These are phyloP conservation scores for Paramecium sonneborni DNA, from an alignment of 73 alveolate genomes.

Conservation along the genomic window DNA sequence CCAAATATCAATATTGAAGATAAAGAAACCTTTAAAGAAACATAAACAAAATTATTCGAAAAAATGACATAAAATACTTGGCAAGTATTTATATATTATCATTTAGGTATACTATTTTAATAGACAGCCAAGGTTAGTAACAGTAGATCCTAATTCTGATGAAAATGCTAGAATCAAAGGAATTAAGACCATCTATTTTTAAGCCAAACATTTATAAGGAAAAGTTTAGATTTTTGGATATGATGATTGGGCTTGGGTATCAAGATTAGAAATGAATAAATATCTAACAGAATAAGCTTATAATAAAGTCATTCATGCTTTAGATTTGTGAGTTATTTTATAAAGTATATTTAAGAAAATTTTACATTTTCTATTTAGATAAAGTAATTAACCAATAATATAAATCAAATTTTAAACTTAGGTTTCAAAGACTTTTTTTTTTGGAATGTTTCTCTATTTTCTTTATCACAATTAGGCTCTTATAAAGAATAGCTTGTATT, in stretches of 20 bases:
- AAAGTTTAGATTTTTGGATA: background rate
- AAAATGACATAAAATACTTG: background rate
- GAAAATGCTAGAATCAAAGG: background rate
- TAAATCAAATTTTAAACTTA: background rate
- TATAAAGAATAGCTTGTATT: background rate
- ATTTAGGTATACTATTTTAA: constrained; percentile 1
- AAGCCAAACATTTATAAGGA: background rate
- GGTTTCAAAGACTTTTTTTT: constrained; percentile 21
- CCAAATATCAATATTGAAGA: background rate
- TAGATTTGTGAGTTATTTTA: constrained; percentile 31
- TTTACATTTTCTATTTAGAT: background rate
- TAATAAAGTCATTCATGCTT: constrained; percentile 1
- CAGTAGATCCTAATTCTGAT: background rate
- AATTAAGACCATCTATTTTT: background rate
- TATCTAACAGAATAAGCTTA: background rate
- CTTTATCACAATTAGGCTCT: constrained; percentile 18
- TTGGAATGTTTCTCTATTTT: background rate
- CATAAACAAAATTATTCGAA: background rate
- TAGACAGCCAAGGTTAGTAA: constrained; percentile 23
- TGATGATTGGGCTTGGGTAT: constrained; percentile 36
- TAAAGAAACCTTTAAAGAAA: background rate
- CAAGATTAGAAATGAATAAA: constrained; percentile 44
- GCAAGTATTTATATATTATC: background rate
- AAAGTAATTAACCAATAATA: background rate
- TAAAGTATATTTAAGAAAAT: background rate